A percentile compares a stretch with the other conserved stretches of the same genome.
phyloP scores from a whole-genome alignment of 2,329 filamentous ascomycete species.

The Diplodia sapinea region DNA sequence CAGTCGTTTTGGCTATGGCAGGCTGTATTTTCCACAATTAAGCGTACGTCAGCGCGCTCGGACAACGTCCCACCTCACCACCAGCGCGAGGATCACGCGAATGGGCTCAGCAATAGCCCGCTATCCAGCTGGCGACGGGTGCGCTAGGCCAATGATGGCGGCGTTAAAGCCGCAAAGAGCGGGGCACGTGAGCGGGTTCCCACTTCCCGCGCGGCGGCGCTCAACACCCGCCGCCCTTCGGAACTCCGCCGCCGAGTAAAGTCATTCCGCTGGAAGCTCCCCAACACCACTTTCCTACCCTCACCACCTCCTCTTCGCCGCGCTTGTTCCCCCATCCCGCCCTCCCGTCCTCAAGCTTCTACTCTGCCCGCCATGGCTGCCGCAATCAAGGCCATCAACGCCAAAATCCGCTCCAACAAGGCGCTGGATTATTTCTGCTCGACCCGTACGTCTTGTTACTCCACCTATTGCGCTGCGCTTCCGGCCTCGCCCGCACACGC shows the following conservation, averaged over 20 bases:
- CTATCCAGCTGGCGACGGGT: background rate
- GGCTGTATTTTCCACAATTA: background rate
- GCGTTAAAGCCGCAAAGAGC: conserved; percentile 15
- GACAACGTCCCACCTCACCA: background rate
- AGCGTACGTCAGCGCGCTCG: background rate
- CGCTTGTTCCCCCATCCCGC: background rate
- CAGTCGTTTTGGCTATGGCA: background rate
- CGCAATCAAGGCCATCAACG: conserved; percentile 60
- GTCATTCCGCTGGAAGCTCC: conserved; percentile 20
- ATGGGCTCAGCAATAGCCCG: background rate
- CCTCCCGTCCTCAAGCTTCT: conserved; percentile 21
- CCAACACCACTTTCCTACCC: conserved; percentile 21
- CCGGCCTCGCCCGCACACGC: conserved; percentile 24
- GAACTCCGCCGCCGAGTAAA: conserved; percentile 28
- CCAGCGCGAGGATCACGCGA: background rate
- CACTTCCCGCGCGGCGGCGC: conserved; percentile 9
- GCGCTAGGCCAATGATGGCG: conserved; percentile 6
- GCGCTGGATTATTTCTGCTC: conserved; percentile 60
- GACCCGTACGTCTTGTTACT: conserved; percentile 53
- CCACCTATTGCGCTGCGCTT: conserved; percentile 26
- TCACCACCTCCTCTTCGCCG: conserved; percentile 12
- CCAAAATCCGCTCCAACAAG: conserved; percentile 58
- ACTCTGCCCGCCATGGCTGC: conserved; percentile 53
- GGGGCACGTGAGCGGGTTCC: conserved; percentile 21
- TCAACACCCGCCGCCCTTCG: conserved; percentile 27